Conservation (phyloP, 208 protist genomes). For the Crithidia thermophila region DNA sequence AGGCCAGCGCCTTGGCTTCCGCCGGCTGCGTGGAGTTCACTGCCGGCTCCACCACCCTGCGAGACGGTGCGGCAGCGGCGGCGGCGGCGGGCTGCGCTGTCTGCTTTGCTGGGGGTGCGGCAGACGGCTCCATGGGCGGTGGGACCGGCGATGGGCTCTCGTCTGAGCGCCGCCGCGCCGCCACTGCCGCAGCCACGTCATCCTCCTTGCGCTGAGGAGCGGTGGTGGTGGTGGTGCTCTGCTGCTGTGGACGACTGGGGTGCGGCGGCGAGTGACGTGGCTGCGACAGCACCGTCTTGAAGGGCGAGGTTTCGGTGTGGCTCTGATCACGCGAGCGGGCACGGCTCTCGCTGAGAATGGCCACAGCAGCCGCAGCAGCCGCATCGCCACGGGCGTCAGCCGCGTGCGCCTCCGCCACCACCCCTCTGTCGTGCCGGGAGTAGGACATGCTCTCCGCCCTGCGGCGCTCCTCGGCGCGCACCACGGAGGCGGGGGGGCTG, state of each 20-base stretch:
- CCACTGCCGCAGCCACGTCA: too few species aligned
- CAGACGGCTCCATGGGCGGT: too few species aligned
- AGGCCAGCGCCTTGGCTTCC: too few species aligned
- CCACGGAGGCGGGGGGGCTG: neutral
- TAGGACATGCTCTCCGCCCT: neutral
- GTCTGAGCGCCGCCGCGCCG: too few species aligned
- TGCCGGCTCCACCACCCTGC: neutral
- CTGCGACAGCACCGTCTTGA: neutral
- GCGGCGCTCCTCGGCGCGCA: conserved; percentile 9
- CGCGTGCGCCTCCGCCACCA: neutral
- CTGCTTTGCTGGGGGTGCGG: too few species aligned
- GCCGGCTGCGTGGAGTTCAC: too few species aligned
- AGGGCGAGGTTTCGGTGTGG: neutral
- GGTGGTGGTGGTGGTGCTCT: conserved; percentile 5
- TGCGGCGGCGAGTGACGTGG: neutral
- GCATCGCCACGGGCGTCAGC: conserved; percentile 17
- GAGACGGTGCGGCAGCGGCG: too few species aligned
- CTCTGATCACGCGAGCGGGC: conserved; percentile 12
- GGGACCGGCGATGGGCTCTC: too few species aligned
- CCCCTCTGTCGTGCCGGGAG: neutral
- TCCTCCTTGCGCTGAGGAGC: too few species aligned
- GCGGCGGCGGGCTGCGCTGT: too few species aligned
- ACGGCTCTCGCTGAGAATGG: conserved; percentile 23
- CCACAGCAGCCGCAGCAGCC: conserved; percentile 10
- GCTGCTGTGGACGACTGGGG: neutral